Conservation (phyloP, 441 rosid genomes). For the Euphorbia celastroides region DNA sequence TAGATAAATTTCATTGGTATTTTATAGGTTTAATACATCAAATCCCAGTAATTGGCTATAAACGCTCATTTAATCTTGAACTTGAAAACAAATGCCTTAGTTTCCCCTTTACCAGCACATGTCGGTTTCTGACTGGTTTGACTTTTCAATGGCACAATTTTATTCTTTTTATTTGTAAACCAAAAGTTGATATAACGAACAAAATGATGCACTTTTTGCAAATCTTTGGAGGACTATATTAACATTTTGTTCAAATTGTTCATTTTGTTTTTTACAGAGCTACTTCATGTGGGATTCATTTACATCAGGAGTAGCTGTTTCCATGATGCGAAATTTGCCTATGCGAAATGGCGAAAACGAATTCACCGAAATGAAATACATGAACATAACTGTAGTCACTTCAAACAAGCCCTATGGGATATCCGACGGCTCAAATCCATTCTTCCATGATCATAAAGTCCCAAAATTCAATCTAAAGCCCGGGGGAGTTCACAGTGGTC, state of each 20-base stretch:
- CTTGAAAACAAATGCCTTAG: too few species aligned
- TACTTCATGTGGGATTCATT: slow-evolving; percentile 96
- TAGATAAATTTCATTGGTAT: slow-evolving; percentile 4
- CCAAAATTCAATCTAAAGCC: slow-evolving; percentile 50
- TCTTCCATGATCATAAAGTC: slow-evolving; percentile 43
- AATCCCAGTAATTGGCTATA: too few species aligned
- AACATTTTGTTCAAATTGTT: too few species aligned
- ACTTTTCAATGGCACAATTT: too few species aligned
- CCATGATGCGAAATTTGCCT: slow-evolving; percentile 58
- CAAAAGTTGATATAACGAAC: too few species aligned
- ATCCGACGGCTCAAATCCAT: slow-evolving; percentile 72
- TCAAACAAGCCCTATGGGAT: slow-evolving; percentile 71
- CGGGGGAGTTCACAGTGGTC: slow-evolving; percentile 80
- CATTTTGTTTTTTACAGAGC: slow-evolving; percentile 36
- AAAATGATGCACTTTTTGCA: too few species aligned
- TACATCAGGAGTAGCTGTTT: slow-evolving; percentile 64
- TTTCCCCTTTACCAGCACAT: too few species aligned
- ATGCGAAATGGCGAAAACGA: slow-evolving; percentile 53
- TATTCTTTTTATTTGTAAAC: too few species aligned
- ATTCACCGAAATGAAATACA: slow-evolving; percentile 79
- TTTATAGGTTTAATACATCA: too few species aligned
- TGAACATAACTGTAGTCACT: slow-evolving; percentile 75
- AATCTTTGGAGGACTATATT: too few species aligned
- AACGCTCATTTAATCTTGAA: too few species aligned
- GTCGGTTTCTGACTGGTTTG: too few species aligned